phyloP scores from a whole-genome alignment of 2,329 filamentous ascomycete genomes.

The Geoglossum cookeanum region DNA sequence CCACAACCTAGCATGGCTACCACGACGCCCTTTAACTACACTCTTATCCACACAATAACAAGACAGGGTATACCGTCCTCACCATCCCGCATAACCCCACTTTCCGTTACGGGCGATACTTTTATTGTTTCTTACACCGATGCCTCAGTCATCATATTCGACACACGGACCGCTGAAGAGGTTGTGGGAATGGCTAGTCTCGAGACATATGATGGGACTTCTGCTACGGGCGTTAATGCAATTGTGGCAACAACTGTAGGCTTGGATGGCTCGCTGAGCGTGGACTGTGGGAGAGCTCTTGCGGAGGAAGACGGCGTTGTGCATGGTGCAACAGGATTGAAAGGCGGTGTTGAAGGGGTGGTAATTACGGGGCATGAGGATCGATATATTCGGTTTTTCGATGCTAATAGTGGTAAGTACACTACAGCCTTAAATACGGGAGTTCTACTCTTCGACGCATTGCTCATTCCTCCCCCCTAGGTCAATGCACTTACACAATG shows the following conservation, averaged over 20 bases:
- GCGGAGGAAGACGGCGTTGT: conserved; percentile 48
- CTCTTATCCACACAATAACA: conserved; percentile 69
- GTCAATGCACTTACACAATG: conserved; percentile 99
- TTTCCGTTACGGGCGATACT: conserved; percentile 64
- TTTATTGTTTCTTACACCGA: conserved; percentile 91
- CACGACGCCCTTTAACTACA: conserved; percentile 70
- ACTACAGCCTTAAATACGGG: background rate
- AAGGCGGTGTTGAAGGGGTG: conserved; percentile 71
- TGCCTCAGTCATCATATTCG: conserved; percentile 76
- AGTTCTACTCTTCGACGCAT: background rate
- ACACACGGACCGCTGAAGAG: conserved; percentile 80
- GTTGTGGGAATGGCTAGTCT: conserved; percentile 81
- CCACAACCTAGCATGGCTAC: conserved; percentile 79
- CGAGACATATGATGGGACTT: conserved; percentile 82
- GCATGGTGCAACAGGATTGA: conserved; percentile 66
- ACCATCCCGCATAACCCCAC: conserved; percentile 79
- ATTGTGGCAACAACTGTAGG: conserved; percentile 75
- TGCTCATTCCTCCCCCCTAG: conserved; percentile 26
- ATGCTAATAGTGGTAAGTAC: conserved; percentile 88
- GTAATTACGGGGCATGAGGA: conserved; percentile 96
- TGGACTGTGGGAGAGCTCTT: conserved; percentile 2
- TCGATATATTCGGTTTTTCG: conserved; percentile 88
- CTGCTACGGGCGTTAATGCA: conserved; percentile 68
- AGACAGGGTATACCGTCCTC: conserved; percentile 46
- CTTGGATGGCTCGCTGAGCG: conserved; percentile 41